Evolutionary conservation across 176 grass and related monocot genomes (phyloP).

Genomic region (Ampelocalamus luodianensis): DNA sequence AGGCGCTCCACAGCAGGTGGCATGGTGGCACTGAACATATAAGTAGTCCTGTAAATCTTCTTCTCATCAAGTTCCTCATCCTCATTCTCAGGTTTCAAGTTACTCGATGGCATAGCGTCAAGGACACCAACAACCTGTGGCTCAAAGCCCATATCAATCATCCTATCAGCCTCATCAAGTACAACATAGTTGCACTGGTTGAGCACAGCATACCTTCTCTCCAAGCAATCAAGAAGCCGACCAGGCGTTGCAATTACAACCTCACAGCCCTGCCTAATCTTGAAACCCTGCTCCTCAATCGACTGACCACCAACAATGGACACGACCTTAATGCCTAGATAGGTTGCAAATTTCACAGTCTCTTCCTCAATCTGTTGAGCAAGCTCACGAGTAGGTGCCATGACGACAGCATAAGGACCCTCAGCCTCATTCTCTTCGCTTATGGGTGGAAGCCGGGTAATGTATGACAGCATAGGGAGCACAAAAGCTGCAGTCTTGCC

Average conservation of each 20-base stretch:
- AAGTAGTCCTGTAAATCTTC: slow-evolving; percentile 95
- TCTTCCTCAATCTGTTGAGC: slow-evolving; percentile 99
- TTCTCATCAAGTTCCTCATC: slow-evolving; percentile 96
- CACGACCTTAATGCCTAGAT: slow-evolving; percentile 90
- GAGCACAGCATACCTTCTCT: slow-evolving; percentile 91
- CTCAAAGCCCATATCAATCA: slow-evolving; percentile 99
- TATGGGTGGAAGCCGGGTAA: slow-evolving; percentile 85
- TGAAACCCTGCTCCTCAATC: slow-evolving; percentile 97
- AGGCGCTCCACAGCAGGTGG: slow-evolving; percentile 91
- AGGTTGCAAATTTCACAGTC: slow-evolving; percentile 95
- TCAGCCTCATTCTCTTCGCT: slow-evolving; percentile 95
- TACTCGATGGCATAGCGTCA: slow-evolving; percentile 94
- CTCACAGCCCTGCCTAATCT: slow-evolving; percentile 91
- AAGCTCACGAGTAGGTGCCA: slow-evolving; percentile 97
- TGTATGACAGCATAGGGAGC: slow-evolving; percentile 93
- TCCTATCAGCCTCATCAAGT: slow-evolving; percentile 96
- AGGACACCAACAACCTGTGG: slow-evolving; percentile 95
- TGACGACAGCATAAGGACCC: slow-evolving; percentile 95
- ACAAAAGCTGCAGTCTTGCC: slow-evolving; percentile 98
- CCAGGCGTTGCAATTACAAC: slow-evolving; percentile 97
- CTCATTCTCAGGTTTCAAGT: slow-evolving; percentile 99
- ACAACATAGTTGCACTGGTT: slow-evolving; percentile 99
- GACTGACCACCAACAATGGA: slow-evolving; percentile 98
- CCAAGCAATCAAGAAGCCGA: slow-evolving; percentile 92
- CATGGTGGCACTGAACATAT: slow-evolving; percentile 99